A percentile compares a stretch with the other conserved stretches of the same genome.
Evolutionary conservation across 495 filamentous ascomycete species (phyloP).

Genomic region (Neurospora sp.): DNA sequence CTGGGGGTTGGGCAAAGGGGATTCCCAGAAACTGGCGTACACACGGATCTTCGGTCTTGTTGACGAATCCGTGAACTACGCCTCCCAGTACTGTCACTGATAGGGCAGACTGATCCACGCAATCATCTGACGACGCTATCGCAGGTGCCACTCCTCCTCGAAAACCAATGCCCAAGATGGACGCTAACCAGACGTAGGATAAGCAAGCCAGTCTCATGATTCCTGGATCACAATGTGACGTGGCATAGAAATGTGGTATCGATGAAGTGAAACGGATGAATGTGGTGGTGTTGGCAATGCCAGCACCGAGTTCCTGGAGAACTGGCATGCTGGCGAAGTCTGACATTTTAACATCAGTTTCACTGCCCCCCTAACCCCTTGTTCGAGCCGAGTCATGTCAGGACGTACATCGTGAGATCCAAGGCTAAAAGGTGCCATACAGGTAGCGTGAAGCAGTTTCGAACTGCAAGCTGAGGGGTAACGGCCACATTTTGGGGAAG

Average conservation of each 20-base stretch:
- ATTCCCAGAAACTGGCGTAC: slow-evolving; percentile 43
- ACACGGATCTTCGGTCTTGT: neutral
- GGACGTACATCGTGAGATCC: neutral
- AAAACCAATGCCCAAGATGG: neutral
- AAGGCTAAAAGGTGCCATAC: neutral
- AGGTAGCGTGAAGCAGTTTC: neutral
- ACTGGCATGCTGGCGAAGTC: neutral
- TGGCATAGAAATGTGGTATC: neutral
- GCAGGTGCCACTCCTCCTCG: neutral
- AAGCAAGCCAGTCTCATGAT: neutral
- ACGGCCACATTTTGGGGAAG: neutral
- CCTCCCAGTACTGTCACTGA: slow-evolving; percentile 3
- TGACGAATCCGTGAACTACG: slow-evolving; percentile 8
- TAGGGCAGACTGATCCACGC: neutral
- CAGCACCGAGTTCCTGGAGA: neutral
- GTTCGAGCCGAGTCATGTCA: neutral
- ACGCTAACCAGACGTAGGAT: neutral
- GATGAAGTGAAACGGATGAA: neutral
- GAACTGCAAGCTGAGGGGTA: neutral
- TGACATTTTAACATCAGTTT: neutral
- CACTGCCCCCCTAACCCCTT: neutral
- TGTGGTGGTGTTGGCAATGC: neutral
- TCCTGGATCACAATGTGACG: neutral
- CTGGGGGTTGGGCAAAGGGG: slow-evolving; percentile 43
- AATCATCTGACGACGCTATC: neutral